phyloP scores from a whole-genome alignment of 2,329 filamentous ascomycete species.

The Talaromyces amestolkiae region DNA sequence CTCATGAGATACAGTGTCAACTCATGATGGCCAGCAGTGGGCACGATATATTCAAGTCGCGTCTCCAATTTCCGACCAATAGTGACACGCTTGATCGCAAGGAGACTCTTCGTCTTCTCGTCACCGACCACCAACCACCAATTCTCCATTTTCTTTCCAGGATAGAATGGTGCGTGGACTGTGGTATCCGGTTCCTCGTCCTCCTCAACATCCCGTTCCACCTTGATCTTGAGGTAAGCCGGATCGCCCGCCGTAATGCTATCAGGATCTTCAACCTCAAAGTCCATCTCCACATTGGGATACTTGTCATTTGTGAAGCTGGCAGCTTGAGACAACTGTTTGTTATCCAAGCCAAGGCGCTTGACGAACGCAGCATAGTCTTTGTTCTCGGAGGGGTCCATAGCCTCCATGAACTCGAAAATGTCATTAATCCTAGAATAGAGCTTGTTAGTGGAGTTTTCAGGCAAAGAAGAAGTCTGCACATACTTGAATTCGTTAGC shows the following conservation, averaged over 20 bases:
- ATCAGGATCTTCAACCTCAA: slow-evolving; percentile 78
- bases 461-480: slow-evolving; percentile 27
- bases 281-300: slow-evolving; percentile 88
- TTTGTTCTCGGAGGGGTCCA: slow-evolving; percentile 91
- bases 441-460: slow-evolving; percentile 20
- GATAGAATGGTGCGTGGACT: slow-evolving; percentile 95
- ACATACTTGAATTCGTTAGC: slow-evolving; percentile 74
- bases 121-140: slow-evolving; percentile 98
- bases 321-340: slow-evolving; percentile 82
- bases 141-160: slow-evolving; percentile 87
- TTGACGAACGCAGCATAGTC: slow-evolving; percentile 76
- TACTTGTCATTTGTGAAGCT: slow-evolving; percentile 96
- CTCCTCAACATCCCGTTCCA: slow-evolving; percentile 73
- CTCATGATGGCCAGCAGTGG: slow-evolving; percentile 78
- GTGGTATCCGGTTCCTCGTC: slow-evolving; percentile 73
- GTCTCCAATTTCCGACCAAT: slow-evolving; percentile 75
- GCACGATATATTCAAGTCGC: slow-evolving; percentile 83
- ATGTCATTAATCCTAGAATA: slow-evolving; percentile 77
- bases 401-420: slow-evolving; percentile 97
- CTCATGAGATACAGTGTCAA: slow-evolving; percentile 94
- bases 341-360: slow-evolving; percentile 73
- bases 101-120: slow-evolving; percentile 78
- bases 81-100: slow-evolving; percentile 93
- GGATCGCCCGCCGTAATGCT: slow-evolving; percentile 76
- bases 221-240: slow-evolving; percentile 76